A percentile compares a stretch with the other conserved stretches of the same genome.
Conservation (phyloP, 441 rosid species). For the Theobroma grandiflorum region DNA sequence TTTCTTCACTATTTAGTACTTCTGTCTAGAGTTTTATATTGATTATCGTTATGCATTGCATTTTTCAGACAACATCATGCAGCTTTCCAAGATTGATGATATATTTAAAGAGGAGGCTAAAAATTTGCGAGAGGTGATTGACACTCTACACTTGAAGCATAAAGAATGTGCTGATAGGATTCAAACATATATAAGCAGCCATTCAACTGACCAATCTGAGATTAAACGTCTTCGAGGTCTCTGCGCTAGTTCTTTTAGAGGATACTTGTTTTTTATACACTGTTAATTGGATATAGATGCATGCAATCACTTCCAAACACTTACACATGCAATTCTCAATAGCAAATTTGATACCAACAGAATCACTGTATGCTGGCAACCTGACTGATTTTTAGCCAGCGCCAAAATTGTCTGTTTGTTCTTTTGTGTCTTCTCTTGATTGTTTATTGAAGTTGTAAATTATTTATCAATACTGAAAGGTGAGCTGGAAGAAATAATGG, state of each 20-base stretch:
- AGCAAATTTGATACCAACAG: neutral
- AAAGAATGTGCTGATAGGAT: slow-evolving; percentile 59
- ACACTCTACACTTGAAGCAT: slow-evolving; percentile 72
- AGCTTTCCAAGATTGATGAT: slow-evolving; percentile 73
- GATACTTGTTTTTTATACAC: slow-evolving; percentile 10
- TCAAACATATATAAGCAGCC: slow-evolving; percentile 56
- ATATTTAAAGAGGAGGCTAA: slow-evolving; percentile 87
- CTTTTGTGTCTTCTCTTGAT: slow-evolving; percentile 29
- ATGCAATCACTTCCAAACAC: slow-evolving; percentile 8
- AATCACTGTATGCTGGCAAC: slow-evolving; percentile 5
- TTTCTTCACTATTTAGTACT: slow-evolving; percentile 24
- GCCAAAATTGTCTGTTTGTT: neutral
- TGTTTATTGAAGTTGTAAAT: slow-evolving; percentile 34
- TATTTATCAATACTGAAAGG: slow-evolving; percentile 52
- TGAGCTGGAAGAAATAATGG: slow-evolving; percentile 86
- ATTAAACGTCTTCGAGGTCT: slow-evolving; percentile 81
- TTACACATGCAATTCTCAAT: neutral
- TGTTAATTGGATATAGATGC: slow-evolving; percentile 13
- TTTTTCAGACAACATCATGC: slow-evolving; percentile 64
- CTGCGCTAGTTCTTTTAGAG: slow-evolving; percentile 20
- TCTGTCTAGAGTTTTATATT: slow-evolving; percentile 26
- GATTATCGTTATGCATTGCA: slow-evolving; percentile 28
- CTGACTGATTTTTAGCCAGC: neutral
- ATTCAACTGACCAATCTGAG: slow-evolving; percentile 74
- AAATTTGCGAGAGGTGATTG: slow-evolving; percentile 63